These are phyloP conservation scores for Anethum foeniculum DNA, from an alignment of 140 eudicot genomes.

Conservation along the genomic window DNA sequence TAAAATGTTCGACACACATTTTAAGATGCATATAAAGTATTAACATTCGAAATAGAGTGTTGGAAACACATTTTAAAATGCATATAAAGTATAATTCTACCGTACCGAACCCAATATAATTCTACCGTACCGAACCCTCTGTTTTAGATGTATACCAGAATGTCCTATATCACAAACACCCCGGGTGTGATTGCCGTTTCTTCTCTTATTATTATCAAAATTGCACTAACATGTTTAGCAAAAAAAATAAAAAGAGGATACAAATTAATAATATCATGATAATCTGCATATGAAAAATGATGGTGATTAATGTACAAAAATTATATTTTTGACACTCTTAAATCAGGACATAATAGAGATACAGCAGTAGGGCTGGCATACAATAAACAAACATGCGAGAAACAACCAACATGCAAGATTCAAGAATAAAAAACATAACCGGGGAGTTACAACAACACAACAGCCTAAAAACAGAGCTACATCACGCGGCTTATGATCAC, in stretches of 20 bases:
- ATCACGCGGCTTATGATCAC: not conserved
- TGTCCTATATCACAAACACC: too few species aligned
- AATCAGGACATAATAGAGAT: not conserved
- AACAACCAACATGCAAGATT: not conserved
- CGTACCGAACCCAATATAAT: too few species aligned
- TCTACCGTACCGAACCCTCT: too few species aligned
- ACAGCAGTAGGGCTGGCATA: not conserved
- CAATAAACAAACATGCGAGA: not conserved
- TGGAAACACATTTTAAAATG: too few species aligned
- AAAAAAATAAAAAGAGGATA: not conserved
- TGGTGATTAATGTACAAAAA: not conserved
- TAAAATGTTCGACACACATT: too few species aligned
- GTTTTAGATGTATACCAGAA: too few species aligned
- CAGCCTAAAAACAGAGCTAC: not conserved
- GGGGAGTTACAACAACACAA: not conserved
- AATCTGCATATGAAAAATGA: not conserved
- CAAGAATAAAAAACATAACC: not conserved
- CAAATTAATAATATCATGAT: not conserved
- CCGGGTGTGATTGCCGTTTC: too few species aligned
- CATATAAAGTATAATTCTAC: too few species aligned
- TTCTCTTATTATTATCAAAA: too few species aligned
- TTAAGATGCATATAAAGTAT: too few species aligned
- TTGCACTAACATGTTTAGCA: too few species aligned
- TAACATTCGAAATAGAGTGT: too few species aligned
- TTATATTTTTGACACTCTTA: not conserved